Conservation (phyloP, 2,329 filamentous ascomycete species). For the Epichloe uncinata region DNA sequence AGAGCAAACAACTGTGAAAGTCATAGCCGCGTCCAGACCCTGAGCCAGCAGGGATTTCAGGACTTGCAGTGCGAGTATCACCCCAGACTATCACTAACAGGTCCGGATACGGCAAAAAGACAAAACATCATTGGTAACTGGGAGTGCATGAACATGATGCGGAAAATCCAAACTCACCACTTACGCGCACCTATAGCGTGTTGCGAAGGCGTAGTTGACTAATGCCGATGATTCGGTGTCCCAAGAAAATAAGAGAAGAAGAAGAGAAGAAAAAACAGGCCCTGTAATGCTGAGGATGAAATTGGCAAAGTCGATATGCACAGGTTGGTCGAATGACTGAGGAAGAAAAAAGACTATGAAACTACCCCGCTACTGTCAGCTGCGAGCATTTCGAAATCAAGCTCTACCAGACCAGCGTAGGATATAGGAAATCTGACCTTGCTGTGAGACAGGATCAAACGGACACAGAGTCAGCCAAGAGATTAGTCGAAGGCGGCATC, state of each 20-base stretch:
- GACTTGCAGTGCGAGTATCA: background rate
- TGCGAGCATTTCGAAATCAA: background rate
- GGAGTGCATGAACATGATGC: background rate
- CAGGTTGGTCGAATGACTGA: background rate
- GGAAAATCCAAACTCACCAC: background rate
- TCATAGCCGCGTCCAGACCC: background rate
- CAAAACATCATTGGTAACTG: background rate
- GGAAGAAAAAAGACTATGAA: background rate
- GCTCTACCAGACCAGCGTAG: background rate
- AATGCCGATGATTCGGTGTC: background rate
- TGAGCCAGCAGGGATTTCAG: background rate
- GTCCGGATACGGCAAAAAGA: background rate
- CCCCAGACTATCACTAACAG: background rate
- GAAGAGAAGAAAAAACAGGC: background rate
- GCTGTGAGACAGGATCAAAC: background rate
- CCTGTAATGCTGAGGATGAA: background rate
- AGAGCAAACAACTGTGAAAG: background rate
- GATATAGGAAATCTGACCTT: background rate
- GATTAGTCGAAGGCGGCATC: background rate
- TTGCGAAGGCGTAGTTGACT: background rate
- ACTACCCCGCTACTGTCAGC: slow-evolving; percentile 1
- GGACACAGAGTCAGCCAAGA: background rate
- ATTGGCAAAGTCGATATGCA: background rate
- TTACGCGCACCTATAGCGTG: background rate
- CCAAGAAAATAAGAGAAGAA: no score